Percentiles rank a stretch among this genome's conserved stretches.
phyloP scores from a whole-genome alignment of 345 rosid genomes.

The Microcos paniculata region DNA sequence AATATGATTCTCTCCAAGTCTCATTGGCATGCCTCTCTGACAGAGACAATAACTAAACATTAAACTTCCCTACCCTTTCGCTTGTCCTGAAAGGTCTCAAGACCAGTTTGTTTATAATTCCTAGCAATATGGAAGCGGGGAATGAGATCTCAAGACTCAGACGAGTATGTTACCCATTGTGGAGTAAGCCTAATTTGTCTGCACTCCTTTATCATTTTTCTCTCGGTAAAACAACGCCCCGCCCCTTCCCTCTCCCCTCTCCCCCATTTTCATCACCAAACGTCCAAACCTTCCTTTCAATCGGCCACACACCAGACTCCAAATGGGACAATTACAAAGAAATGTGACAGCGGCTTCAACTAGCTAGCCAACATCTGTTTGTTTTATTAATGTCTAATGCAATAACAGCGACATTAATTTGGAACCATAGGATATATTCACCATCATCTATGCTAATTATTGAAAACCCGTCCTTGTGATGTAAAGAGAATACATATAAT shows the following conservation, averaged over 20 bases:
- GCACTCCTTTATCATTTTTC: background rate
- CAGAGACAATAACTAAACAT: background rate
- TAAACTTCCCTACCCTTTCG: background rate
- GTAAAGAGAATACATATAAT: no score
- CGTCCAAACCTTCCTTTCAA: background rate
- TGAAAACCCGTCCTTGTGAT: background rate
- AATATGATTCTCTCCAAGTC: background rate
- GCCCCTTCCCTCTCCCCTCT: background rate
- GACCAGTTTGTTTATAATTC: background rate
- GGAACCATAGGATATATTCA: background rate
- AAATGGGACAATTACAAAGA: background rate
- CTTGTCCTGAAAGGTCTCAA: background rate
- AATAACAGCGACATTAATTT: background rate
- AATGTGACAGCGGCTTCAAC: background rate
- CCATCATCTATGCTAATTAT: background rate
- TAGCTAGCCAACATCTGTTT: background rate
- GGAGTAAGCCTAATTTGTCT: constrained; percentile 1
- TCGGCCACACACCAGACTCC: background rate
- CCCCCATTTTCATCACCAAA: background rate
- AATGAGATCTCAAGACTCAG: background rate
- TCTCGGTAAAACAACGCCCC: background rate
- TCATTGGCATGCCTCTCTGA: background rate
- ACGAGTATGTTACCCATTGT: background rate
- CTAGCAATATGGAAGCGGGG: constrained; percentile 6
- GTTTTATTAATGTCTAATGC: background rate